These are phyloP conservation scores for Pleurotus citrinopileatus DNA, from an alignment of 768 basidiomycete genomes.

Conservation along the genomic window DNA sequence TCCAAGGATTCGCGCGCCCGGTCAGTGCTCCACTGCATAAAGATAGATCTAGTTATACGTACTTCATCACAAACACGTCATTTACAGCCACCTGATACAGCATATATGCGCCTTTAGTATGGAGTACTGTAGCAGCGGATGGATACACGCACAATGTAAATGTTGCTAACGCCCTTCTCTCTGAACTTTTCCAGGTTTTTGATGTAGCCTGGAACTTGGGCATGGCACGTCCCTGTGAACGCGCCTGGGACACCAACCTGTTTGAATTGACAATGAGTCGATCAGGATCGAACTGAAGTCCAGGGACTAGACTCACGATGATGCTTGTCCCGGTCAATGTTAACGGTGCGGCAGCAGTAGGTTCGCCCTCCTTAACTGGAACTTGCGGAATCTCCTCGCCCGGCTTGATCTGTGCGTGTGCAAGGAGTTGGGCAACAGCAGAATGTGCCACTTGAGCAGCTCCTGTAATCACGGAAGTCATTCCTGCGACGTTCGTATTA, in stretches of 20 bases:
- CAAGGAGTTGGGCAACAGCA: conserved; percentile 47
- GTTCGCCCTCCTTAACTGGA: conserved; percentile 57
- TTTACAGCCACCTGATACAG: conserved; percentile 54
- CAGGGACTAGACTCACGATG: conserved; percentile 41
- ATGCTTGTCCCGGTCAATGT: conserved; percentile 58
- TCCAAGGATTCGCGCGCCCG: background rate
- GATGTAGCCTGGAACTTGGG: conserved; percentile 64
- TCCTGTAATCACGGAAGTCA: conserved; percentile 45
- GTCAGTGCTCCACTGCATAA: too few species aligned
- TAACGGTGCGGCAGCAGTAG: conserved; percentile 39
- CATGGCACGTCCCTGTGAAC: conserved; percentile 71
- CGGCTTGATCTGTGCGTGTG: conserved; percentile 41
- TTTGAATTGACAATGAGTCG: background rate
- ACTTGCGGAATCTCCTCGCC: conserved; percentile 49
- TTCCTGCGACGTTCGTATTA: too few species aligned
- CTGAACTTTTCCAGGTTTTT: conserved; percentile 66
- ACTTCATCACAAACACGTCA: conserved; percentile 73
- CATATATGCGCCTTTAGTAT: background rate
- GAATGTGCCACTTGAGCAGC: conserved; percentile 54
- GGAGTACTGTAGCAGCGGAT: background rate
- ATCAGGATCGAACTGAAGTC: background rate
- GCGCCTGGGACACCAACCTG: conserved; percentile 77
- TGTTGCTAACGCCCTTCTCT: conserved; percentile 68
- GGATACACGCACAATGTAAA: conserved; percentile 47
- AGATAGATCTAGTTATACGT: too few species aligned